Base-by-base conservation (phyloP, 2,329 filamentous ascomycete species). In the Didymella exigua region DNA sequence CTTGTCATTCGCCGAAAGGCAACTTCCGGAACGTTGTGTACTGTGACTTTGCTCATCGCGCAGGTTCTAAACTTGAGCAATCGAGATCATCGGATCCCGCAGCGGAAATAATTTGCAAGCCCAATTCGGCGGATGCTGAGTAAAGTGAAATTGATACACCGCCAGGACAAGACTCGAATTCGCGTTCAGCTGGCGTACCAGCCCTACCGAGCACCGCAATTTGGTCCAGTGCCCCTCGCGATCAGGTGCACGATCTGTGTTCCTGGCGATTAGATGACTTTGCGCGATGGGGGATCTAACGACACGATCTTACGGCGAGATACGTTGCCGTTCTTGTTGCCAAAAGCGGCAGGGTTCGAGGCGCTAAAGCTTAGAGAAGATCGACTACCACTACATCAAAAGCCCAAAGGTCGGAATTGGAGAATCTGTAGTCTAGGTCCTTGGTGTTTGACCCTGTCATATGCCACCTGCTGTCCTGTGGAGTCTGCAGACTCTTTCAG, bases 161-260 rank as follows among this genome's bases (percentile, higher is more conserved):
- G n/a, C 24, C 13, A 44, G 13, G n/a, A 44, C 3, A 19, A 30
- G 27, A 31, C 27, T 42, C 47, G 46, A 29, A 4, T 47, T 46
- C 46, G 52, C 34, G 34, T 55, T 55, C 41, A 46, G 52, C 27
- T 29, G 46, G 48, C 48, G 34, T 57, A 23, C 45, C 33, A n/a
- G 18, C 31, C 34, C 13, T 44, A 18, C 40, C 31, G 49, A 26
- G 14, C 24, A 23, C 16, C 31, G 29, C 19, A 23, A n/a, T 30
- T 14, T 38, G 23, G 7, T 33, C 49, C 42, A 18, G 29, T 19
- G 40, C 10, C 29, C 23, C 44, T 50, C 10, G 29, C 41, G n/a
- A 38, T 26, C 9, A 26, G 46, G 47, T 40, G 33, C 38, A 52
- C 43, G 54, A 48, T 56, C 44, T 48, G 19, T 51, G 18, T 46